Evolutionary conservation across 108 stramenopile genomes (phyloP), one percentile per base, ranked within the genome.

Genomic region (Cyclostephanos invisitatus): DNA sequence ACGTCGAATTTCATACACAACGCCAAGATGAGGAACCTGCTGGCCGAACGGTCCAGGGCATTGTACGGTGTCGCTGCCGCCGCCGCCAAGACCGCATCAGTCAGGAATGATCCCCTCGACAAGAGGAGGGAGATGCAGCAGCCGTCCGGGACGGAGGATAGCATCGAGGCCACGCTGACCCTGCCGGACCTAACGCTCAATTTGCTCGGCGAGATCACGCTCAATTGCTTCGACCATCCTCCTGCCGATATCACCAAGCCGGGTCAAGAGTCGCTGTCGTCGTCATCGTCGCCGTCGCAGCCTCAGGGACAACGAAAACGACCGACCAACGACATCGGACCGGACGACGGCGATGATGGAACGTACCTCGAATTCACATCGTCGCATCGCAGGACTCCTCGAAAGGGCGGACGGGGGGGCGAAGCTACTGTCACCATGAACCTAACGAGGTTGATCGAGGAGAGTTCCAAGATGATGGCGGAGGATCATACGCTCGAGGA

Each of bases 1-100:
- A 89, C 92, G 18, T 82, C 80, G 9, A 93, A 86, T 61, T 93
- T 93, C 77, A 83, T 93, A 28, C 61, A 69, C 63, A 67, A 64
- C 22, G 48, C 51, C 14, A 80, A 80, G 48, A 44, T 65, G 22
- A 64, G 79, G 64, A 60, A 62, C 60, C 42, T 80, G 24, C 55
- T 80, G 62, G 57, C 59, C 38, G 79, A 73, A n/a, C 51, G 72
- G 38, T 50, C 72, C 7, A 51, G 62, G 65, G 64, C 56, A 8
- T 35, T 65, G 65, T 66, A 64, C 54, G 54, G 44, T 12, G 27
- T 11, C 62, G 59, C 36, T 32, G 25, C 36, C 0, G 60, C 40
- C 20, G 59, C 22, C 9, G 40, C 18, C 32, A 72, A 37, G 66
- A 67, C 32, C 32, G 32, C 32, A n/a, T n/a, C n/a, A 2, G 32